Conservation (phyloP, 1,139 yeast species). For the Citeromyces siamensis region DNA sequence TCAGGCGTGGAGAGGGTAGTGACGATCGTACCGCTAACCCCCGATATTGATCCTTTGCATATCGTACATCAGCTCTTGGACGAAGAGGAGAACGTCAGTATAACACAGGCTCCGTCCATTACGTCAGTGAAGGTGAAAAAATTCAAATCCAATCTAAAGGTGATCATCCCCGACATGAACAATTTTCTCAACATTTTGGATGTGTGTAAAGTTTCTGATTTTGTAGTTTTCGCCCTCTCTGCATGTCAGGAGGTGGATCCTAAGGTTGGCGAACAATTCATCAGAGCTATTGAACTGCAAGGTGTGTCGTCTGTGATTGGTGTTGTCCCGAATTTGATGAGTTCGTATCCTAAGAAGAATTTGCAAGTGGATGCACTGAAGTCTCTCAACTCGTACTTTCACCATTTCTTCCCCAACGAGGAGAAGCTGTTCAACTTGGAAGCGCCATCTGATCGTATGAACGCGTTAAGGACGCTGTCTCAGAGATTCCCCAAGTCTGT, state of each 20-base stretch:
- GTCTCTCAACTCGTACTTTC: constrained; percentile 72
- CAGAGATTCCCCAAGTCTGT: constrained; percentile 82
- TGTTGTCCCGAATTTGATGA: constrained; percentile 61
- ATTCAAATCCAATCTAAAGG: constrained; percentile 65
- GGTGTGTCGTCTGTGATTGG: constrained; percentile 83
- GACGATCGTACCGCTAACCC: constrained; percentile 68
- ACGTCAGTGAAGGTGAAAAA: constrained; percentile 38
- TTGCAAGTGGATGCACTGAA: constrained; percentile 68
- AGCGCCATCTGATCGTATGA: constrained; percentile 49
- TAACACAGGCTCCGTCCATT: constrained; percentile 32
- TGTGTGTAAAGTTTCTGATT: constrained; percentile 83
- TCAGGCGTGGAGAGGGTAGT: constrained; percentile 76
- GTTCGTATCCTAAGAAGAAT: constrained; percentile 62
- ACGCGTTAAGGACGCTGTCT: constrained; percentile 63
- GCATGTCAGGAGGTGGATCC: constrained; percentile 75
- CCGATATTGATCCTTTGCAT: constrained; percentile 48
- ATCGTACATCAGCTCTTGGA: constrained; percentile 41
- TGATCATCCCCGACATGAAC: constrained; percentile 61
- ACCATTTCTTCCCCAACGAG: constrained; percentile 82
- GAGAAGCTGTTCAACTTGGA: constrained; percentile 72
- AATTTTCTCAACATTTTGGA: constrained; percentile 66
- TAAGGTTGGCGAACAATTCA: constrained; percentile 73
- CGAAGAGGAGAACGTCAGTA: constrained; percentile 21
- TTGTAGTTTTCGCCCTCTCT: constrained; percentile 75
- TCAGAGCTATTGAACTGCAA: constrained; percentile 82